Evolutionary conservation across 495 filamentous ascomycete species (phyloP), one percentile per base, ranked within the genome.

Genomic region (Trichoderma parareesei): DNA sequence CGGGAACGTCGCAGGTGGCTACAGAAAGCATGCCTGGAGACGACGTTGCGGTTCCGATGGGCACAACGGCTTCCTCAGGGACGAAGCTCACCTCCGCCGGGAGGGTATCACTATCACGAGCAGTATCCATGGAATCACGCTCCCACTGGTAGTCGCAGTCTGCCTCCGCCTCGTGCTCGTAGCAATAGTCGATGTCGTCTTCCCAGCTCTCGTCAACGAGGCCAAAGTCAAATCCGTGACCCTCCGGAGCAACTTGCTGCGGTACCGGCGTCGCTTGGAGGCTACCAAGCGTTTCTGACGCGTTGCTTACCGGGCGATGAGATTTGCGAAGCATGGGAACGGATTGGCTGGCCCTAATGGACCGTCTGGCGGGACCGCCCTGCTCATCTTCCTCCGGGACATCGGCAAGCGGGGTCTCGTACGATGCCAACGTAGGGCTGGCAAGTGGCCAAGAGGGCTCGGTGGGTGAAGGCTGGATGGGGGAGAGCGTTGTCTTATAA

Each of bases 151-250:
- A 97, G 68, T 97, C 85, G 71, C 90, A 97, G 69, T 92, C 85
- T 1, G 92, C 91, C 73, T 97, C 93, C 8, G 89, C 91, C 59
- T 88, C 91, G 73, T 94, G 86, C 67, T 96, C 90, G 70, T 97
- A 98, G 72, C 88, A 94, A 73, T 90, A 97, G 72, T 97, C 93
- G 69, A 98, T 93, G 69, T 93, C 92, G 53, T 92, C 90, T 70
- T 98, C 93, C 93, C 93, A 98, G 27, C 81, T 88, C 55, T 86
- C 83, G 44, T 71, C 70, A 7, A 64, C 37, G 8, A 70, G 38
- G 20, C 53, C 90, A 71, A 97, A 98, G 72, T 88, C 93, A 72
- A 90, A 97, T 71, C 96, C 93, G 69, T 97, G 93, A 68, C 93
- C 91, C 48, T 92, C 90, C 70, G 94, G 68, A 9, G 63, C 37